A percentile compares a stretch with the other conserved stretches of the same genome.
Evolutionary conservation across 805 yeast genomes (phyloP).

Genomic region (Candida arabinofermentans): DNA sequence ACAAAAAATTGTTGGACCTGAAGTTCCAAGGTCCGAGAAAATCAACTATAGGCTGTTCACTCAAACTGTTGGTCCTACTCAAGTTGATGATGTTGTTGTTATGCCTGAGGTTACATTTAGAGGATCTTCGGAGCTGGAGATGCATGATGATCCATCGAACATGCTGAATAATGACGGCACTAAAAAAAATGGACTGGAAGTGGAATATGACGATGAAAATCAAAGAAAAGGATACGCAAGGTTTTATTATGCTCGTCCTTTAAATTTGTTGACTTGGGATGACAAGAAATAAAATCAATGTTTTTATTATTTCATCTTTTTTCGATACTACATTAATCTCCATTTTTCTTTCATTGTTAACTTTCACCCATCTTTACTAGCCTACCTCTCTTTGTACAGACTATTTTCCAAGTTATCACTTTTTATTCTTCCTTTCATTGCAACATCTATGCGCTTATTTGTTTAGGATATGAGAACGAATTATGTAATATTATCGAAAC

Average conservation of each 20-base stretch:
- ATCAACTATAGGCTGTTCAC: conserved; percentile 26
- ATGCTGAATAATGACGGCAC: not conserved
- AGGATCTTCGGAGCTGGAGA: conserved; percentile 17
- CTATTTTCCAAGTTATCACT: too few species aligned
- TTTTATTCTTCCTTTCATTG: too few species aligned
- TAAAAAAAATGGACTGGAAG: conserved; percentile 6
- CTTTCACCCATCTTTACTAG: too few species aligned
- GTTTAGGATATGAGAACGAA: too few species aligned
- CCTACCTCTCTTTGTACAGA: too few species aligned
- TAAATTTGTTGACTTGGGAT: conserved; percentile 14
- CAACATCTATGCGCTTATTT: too few species aligned
- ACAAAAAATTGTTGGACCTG: conserved; percentile 25
- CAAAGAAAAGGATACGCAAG: conserved; percentile 22
- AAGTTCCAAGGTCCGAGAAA: conserved; percentile 8
- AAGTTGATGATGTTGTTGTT: conserved; percentile 26
- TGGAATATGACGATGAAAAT: conserved; percentile 26
- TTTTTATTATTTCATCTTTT: too few species aligned
- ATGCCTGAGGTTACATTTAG: conserved; percentile 29
- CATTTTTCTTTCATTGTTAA: too few species aligned
- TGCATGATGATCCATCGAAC: not conserved
- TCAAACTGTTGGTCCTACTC: conserved; percentile 28
- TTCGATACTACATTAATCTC: not conserved
- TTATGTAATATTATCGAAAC: too few species aligned
- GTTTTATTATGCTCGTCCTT: conserved; percentile 25
- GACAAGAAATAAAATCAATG: not conserved